Base-by-base conservation (phyloP, 495 filamentous ascomycete genomes). In the Trichoderma virens region DNA sequence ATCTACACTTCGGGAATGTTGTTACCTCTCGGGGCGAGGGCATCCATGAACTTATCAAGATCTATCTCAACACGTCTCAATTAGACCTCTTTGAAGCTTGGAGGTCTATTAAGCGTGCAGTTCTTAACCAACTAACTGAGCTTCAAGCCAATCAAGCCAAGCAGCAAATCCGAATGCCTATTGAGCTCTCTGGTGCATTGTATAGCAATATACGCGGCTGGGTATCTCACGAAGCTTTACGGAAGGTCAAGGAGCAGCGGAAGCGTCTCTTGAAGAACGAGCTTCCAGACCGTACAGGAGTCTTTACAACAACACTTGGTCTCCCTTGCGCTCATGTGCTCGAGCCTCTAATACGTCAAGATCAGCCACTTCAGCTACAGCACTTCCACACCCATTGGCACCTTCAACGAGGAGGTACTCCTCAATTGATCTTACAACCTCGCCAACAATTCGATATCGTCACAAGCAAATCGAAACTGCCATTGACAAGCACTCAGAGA, bases 71-170 rank as follows among this genome's bases (percentile, higher is more conserved):
- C 6, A 61, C 5, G n/a, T 61, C 59, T 61, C 5, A 5, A 25
- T 38, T 61, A 7, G 59, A 61, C 23, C 59, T 61, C 23, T 61
- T 61, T 38, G 59, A 61, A n/a, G 59, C 28, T 38, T 61, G 28
- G 59, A n/a, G 30, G 59, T 5, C 28, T 5, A 61, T 61, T 7
- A 61, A 61, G n/a, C 59, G 27, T 5, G 34, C 28, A 25, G 5
- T 61, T 5, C 18, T 61, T 7, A 61, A 61, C 59, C 28, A 61
- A 18, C 34, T 61, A 61, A 5, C n/a, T 7, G 59, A 61, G n/a
- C 59, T 61, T 5, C n/a, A 61, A 32, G 16, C n/a, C 5, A 61
- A 25, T 25, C 59, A 30, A 61, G 59, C 28, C 28, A 25, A n/a
- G n/a, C 30, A 61, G 28, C 28, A 61, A 30, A 20, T 61, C 7